Conservation (phyloP, 768 basidiomycete genomes). For the Lentinula aciculospora region DNA sequence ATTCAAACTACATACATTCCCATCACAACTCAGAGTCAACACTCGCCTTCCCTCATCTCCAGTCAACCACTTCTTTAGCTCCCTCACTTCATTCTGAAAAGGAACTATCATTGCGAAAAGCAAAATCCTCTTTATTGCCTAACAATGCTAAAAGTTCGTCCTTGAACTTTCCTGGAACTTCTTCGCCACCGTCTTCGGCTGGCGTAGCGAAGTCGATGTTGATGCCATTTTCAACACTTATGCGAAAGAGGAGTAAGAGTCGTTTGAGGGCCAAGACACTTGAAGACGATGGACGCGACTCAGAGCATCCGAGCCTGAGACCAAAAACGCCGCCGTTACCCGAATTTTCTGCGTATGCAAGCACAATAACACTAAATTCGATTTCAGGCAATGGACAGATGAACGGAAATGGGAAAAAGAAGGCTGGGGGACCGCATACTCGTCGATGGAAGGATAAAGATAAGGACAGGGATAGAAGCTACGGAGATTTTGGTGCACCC, state of each 20-base stretch:
- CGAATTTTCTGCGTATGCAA: not conserved
- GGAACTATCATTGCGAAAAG: not conserved
- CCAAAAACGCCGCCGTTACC: constrained; percentile 1
- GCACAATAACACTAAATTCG: not conserved
- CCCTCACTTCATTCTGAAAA: not conserved
- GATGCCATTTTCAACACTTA: not conserved
- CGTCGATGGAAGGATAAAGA: constrained; percentile 25
- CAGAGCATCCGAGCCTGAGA: constrained; percentile 1
- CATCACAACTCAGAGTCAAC: not conserved
- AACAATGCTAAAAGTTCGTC: not conserved
- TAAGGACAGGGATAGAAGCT: constrained; percentile 3
- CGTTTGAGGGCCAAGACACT: not conserved
- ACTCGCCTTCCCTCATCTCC: not conserved
- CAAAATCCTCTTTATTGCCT: not conserved
- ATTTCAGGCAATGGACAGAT: not conserved
- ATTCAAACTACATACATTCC: not conserved
- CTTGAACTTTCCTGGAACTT: not conserved
- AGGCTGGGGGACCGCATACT: not conserved
- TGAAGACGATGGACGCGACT: not conserved
- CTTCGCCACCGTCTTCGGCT: not conserved
- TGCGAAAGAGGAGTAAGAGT: not conserved
- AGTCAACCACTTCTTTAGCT: not conserved
- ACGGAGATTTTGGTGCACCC: constrained; percentile 17
- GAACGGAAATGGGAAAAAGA: not conserved
- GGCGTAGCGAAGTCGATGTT: not conserved